phyloP scores from a whole-genome alignment of 1,284 basidiomycete genomes.

The Schizopora paradoxa region DNA sequence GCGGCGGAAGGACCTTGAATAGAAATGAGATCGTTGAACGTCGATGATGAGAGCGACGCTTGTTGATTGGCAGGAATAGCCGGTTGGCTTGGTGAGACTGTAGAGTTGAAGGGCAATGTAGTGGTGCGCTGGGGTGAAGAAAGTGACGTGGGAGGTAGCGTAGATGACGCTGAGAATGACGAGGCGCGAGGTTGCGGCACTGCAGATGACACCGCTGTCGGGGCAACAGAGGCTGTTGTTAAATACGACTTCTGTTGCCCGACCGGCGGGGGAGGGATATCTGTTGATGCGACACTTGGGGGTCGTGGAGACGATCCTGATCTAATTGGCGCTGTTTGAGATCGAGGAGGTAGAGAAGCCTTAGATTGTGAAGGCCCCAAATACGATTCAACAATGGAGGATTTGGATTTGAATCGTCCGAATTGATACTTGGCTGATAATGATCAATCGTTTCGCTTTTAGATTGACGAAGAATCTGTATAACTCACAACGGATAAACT shows the following conservation, averaged over 20 bases:
- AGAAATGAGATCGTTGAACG: slow-evolving; percentile 41
- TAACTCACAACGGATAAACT: slow-evolving; percentile 73
- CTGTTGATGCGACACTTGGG: background rate
- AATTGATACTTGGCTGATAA: slow-evolving; percentile 67
- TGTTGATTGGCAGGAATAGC: slow-evolving; percentile 14
- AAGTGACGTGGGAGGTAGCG: background rate
- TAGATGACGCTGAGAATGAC: background rate
- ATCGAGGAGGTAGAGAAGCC: slow-evolving; percentile 15
- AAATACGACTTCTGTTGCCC: no score
- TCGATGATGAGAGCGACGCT: slow-evolving; percentile 32
- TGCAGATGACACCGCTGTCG: slow-evolving; percentile 1
- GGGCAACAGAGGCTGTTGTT: no score
- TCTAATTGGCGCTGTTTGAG: slow-evolving; percentile 13
- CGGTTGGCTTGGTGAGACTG: no score
- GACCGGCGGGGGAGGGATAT: background rate
- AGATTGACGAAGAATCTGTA: background rate
- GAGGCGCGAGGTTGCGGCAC: slow-evolving; percentile 1
- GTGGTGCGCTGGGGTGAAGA: background rate
- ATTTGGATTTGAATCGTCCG: slow-evolving; percentile 44
- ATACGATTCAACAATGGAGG: slow-evolving; percentile 22
- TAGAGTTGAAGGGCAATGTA: slow-evolving; percentile 9
- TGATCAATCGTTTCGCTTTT: slow-evolving; percentile 1
- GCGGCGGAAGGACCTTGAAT: slow-evolving; percentile 39
- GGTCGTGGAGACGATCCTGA: slow-evolving; percentile 7
- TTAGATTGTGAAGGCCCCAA: slow-evolving; percentile 16